phyloP scores from a whole-genome alignment of 164 flowering plant species.

The Chimonanthus praecox region DNA sequence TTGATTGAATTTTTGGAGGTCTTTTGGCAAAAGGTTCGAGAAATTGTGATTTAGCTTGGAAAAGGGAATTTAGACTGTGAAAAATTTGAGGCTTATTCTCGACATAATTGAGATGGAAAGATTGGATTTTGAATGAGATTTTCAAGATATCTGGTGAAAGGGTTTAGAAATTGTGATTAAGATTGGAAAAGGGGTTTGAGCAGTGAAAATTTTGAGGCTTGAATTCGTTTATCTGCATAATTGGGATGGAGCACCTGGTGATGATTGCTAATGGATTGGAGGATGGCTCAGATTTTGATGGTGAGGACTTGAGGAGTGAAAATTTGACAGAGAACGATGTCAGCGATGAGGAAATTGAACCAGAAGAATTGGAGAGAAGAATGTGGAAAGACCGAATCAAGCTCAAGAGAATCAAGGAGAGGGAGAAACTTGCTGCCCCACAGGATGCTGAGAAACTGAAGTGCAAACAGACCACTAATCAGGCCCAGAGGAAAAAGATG shows the following conservation, averaged over 20 bases:
- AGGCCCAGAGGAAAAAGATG: constrained; percentile 36
- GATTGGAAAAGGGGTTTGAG: not conserved
- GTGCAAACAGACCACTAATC: constrained; percentile 17
- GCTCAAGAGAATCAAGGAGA: constrained; percentile 31
- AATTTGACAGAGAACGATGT: constrained; percentile 32
- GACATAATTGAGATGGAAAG: not conserved
- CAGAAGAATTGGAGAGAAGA: constrained; percentile 35
- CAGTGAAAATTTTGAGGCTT: not conserved
- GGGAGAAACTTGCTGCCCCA: constrained; percentile 25
- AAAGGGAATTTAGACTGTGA: not conserved
- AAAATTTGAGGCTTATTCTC: not conserved
- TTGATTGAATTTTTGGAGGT: not conserved
- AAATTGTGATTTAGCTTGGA: not conserved
- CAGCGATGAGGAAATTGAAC: constrained; percentile 43
- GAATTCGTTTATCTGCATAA: not conserved
- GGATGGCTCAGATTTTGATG: constrained; percentile 26
- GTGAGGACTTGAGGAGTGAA: constrained; percentile 24
- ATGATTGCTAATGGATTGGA: constrained; percentile 14
- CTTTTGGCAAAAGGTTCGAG: not conserved
- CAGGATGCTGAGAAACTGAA: constrained; percentile 19
- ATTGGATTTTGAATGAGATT: not conserved
- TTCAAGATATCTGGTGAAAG: not conserved
- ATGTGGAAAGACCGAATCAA: constrained; percentile 44
- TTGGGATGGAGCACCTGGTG: constrained; percentile 16
- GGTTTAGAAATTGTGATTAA: not conserved